Evolutionary conservation across 495 filamentous ascomycete species (phyloP).

Genomic region (Neurospora tetraspora): DNA sequence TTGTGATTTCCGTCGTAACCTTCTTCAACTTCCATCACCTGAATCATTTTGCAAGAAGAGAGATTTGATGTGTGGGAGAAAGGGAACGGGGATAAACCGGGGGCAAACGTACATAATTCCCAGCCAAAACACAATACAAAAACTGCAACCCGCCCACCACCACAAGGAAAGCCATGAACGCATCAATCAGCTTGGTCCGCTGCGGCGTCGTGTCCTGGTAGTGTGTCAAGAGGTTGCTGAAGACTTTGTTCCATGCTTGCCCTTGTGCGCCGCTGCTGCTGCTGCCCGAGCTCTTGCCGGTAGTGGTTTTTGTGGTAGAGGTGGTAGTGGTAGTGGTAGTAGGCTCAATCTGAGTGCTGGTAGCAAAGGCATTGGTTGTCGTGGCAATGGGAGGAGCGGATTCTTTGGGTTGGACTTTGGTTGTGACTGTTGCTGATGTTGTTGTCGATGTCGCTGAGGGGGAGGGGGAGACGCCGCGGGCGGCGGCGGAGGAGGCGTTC

Average conservation of each 20-base stretch:
- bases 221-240: slow-evolving; percentile 57
- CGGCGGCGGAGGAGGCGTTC: slow-evolving; percentile 8
- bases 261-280: too few relatives aligned
- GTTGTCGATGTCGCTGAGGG: slow-evolving; percentile 9
- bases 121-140: slow-evolving; percentile 80
- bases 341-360: neutral
- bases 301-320: neutral
- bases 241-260: slow-evolving; percentile 26
- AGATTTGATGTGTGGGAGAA: too few relatives aligned
- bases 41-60: too few relatives aligned
- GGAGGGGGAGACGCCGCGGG: slow-evolving; percentile 10
- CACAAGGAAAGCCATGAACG: slow-evolving; percentile 84
- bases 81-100: too few relatives aligned
- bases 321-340: neutral
- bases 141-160: slow-evolving; percentile 84
- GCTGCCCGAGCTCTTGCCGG: too few relatives aligned
- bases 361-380: neutral
- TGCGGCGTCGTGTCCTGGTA: slow-evolving; percentile 75
- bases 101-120: slow-evolving; percentile 71
- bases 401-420: slow-evolving; percentile 4
- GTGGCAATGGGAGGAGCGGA: neutral
- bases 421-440: slow-evolving; percentile 10
- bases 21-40: too few relatives aligned
- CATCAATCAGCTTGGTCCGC: slow-evolving; percentile 84
- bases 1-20: too few relatives aligned